Evolutionary conservation across 208 protist species (phyloP).

Genomic region (Leishmania gerbilli): DNA sequence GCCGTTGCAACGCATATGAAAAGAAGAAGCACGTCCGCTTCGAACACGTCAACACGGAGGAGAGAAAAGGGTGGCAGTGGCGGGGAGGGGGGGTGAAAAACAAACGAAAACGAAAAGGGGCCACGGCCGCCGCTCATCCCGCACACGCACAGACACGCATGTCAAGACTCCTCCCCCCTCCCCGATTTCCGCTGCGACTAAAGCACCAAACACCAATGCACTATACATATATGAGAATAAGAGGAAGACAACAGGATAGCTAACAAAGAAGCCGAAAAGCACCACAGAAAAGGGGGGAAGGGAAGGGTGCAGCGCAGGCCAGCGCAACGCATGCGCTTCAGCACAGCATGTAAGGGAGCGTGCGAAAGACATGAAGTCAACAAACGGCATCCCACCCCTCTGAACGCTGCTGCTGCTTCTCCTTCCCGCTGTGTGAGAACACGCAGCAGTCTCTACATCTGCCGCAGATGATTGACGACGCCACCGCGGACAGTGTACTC

Average conservation of each 20-base stretch:
- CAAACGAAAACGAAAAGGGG: neutral
- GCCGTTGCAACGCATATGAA: neutral
- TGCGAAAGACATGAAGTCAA: neutral
- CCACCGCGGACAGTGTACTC: slow-evolving; percentile 45
- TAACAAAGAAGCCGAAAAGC: slow-evolving; percentile 9
- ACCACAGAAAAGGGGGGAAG: neutral
- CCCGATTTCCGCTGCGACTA: neutral
- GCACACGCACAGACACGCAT: slow-evolving; percentile 6
- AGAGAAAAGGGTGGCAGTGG: neutral
- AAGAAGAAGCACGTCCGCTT: neutral
- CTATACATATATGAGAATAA: too few species aligned
- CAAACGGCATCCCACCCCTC: neutral
- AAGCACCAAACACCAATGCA: neutral
- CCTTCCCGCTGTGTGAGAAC: neutral
- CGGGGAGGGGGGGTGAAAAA: too few species aligned
- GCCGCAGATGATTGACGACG: slow-evolving; percentile 35
- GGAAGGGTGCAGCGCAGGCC: neutral
- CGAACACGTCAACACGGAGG: neutral
- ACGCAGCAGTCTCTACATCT: slow-evolving; percentile 18
- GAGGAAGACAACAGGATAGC: neutral
- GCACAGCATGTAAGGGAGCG: neutral
- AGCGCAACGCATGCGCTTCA: neutral
- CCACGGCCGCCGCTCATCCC: neutral
- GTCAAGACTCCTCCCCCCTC: neutral
- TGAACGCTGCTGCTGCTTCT: neutral